Percentiles rank a stretch among this genome's conserved stretches.
phyloP scores from a whole-genome alignment of 2,329 filamentous ascomycete species.

The Colletotrichum chlorophyti region DNA sequence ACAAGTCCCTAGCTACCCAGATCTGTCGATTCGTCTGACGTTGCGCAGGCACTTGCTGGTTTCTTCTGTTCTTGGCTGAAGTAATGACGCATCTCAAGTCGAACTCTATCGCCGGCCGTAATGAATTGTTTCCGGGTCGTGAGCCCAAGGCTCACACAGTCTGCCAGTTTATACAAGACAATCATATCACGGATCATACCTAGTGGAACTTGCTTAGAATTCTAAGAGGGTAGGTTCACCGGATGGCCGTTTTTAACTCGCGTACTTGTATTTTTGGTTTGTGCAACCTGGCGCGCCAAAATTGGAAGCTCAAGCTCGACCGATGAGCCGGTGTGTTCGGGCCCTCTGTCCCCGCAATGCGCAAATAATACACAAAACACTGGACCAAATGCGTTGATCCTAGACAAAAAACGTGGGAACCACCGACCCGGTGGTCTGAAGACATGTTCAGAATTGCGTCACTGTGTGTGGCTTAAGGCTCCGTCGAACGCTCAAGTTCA shows the following conservation, averaged over 20 bases:
- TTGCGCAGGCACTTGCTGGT: slow-evolving; percentile 4
- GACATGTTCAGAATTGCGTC: slow-evolving; percentile 13
- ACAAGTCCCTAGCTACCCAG: background rate
- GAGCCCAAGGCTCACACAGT: background rate
- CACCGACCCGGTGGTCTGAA: background rate
- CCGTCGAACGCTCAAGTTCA: background rate
- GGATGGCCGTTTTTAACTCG: too few relatives aligned
- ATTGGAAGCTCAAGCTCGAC: slow-evolving; percentile 3
- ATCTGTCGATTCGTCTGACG: slow-evolving; percentile 7
- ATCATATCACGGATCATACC: background rate
- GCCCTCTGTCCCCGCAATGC: background rate
- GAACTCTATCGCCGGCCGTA: too few relatives aligned
- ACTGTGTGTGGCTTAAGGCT: slow-evolving; percentile 8
- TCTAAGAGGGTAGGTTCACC: too few relatives aligned
- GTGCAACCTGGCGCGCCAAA: background rate
- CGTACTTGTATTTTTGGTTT: too few relatives aligned
- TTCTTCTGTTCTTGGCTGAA: background rate
- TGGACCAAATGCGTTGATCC: background rate
- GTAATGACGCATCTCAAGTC: slow-evolving; percentile 11
- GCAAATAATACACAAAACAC: slow-evolving; percentile 11
- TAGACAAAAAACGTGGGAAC: background rate
- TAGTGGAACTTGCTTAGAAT: too few relatives aligned
- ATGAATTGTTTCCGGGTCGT: too few relatives aligned
- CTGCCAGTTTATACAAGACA: background rate
- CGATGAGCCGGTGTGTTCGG: background rate